Percentiles rank a stretch among this genome's conserved stretches.
Conservation (phyloP, 2,329 filamentous ascomycete genomes). For the Fusarium veterinarium region DNA sequence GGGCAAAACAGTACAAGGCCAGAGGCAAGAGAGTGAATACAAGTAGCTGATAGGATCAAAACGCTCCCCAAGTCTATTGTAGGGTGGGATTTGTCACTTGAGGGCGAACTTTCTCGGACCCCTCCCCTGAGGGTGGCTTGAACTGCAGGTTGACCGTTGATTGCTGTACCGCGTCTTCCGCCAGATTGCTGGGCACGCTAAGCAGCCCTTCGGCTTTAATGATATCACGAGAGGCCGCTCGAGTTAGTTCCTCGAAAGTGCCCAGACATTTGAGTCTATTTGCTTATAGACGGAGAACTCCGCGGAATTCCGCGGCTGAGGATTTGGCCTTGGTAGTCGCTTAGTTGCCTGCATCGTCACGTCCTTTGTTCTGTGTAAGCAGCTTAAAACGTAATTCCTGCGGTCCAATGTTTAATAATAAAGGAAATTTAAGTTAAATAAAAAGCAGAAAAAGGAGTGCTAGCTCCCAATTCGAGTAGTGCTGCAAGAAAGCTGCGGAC, state of each 20-base stretch:
- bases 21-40: accelerated
- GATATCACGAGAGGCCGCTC: accelerated
- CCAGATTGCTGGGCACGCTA: neutral
- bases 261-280: too few relatives aligned
- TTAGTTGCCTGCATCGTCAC: too few relatives aligned
- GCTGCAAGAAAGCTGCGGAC: neutral
- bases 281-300: neutral
- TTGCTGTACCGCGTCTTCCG: neutral
- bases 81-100: neutral
- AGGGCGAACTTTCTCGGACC: neutral
- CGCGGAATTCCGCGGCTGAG: neutral
- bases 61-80: neutral
- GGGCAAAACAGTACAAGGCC: neutral
- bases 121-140: neutral
- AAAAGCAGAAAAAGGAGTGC: accelerated
- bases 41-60: neutral
- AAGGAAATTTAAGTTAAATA: accelerated
- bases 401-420: accelerated
- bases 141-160: neutral
- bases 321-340: neutral
- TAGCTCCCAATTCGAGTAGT: neutral
- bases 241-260: accelerated
- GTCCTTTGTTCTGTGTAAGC: neutral
- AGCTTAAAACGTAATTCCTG: too few relatives aligned
- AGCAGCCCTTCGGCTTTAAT: neutral